These are phyloP conservation scores for Aspergillus caelatus DNA, from an alignment of 2,329 filamentous ascomycete genomes.

Conservation along the genomic window DNA sequence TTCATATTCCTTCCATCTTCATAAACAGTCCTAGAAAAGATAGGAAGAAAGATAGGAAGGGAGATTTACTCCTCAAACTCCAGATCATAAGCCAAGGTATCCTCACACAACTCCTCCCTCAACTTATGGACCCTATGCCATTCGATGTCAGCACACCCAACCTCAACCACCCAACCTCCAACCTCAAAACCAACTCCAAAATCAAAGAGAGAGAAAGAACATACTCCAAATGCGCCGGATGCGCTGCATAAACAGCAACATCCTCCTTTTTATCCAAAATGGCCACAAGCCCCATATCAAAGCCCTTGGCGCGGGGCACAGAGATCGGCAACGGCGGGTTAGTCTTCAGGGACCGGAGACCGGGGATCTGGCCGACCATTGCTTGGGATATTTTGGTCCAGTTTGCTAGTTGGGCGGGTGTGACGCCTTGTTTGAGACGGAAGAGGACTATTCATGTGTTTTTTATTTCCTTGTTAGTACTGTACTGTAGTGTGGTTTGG, in stretches of 20 bases:
- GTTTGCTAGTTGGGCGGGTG: conserved; percentile 33
- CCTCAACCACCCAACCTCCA: no score
- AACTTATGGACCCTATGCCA: conserved; percentile 40
- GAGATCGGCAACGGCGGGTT: conserved; percentile 43
- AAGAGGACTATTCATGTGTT: conserved; percentile 39
- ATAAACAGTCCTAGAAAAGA: neutral
- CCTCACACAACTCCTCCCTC: conserved; percentile 45
- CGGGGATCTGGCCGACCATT: conserved; percentile 49
- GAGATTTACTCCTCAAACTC: conserved; percentile 30
- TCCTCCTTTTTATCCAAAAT: conserved; percentile 48
- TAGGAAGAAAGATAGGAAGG: neutral
- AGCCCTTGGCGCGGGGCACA: conserved; percentile 48
- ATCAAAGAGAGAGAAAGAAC: conserved; percentile 25
- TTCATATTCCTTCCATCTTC: conserved; percentile 7
- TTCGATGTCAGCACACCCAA: no score
- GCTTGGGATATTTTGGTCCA: conserved; percentile 34
- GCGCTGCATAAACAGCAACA: conserved; percentile 46
- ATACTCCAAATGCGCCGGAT: conserved; percentile 51
- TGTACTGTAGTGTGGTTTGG: neutral
- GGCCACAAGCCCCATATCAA: conserved; percentile 50
- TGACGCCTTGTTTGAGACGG: conserved; percentile 45
- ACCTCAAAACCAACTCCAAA: neutral
- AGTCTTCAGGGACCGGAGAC: conserved; percentile 41
- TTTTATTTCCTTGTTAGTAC: neutral
- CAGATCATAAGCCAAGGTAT: conserved; percentile 47